Conservation (phyloP, 208 protist genomes). For the Leishmania tarentolae region DNA sequence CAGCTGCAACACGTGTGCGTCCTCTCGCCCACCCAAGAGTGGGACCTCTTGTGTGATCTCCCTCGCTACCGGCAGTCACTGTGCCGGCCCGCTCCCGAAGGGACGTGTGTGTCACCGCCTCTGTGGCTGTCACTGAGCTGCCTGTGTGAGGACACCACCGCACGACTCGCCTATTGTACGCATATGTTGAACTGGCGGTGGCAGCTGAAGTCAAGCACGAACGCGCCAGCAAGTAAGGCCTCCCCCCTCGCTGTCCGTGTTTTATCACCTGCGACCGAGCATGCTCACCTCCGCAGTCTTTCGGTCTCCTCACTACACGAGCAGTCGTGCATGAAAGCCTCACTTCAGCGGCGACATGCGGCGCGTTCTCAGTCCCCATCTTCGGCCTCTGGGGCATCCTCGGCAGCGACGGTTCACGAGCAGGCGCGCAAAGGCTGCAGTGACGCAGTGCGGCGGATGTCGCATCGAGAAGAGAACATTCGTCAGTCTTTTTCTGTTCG, state of each 20-base stretch:
- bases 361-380: constrained; percentile 15
- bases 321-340: constrained; percentile 12
- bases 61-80: constrained; percentile 32
- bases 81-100: background rate
- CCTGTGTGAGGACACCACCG: constrained; percentile 43
- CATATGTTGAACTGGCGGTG: constrained; percentile 24
- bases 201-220: background rate
- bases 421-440: constrained; percentile 59
- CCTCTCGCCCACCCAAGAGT: constrained; percentile 51
- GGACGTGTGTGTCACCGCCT: constrained; percentile 12
- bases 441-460: constrained; percentile 64
- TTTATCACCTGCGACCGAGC: constrained; percentile 25
- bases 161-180: constrained; percentile 52
- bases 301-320: constrained; percentile 23
- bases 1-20: constrained; percentile 13
- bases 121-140: constrained; percentile 36
- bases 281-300: constrained; percentile 27
- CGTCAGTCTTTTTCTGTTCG: constrained; percentile 61
- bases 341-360: constrained; percentile 19
- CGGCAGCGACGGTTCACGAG: constrained; percentile 38
- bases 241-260: constrained; percentile 9
- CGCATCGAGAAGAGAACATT: constrained; percentile 76
- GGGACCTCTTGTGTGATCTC: constrained; percentile 55
- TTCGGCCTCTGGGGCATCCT: background rate
- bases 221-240: background rate